phyloP scores from a whole-genome alignment of 352 stramenopile genomes.

The Globisporangium perplexum region DNA sequence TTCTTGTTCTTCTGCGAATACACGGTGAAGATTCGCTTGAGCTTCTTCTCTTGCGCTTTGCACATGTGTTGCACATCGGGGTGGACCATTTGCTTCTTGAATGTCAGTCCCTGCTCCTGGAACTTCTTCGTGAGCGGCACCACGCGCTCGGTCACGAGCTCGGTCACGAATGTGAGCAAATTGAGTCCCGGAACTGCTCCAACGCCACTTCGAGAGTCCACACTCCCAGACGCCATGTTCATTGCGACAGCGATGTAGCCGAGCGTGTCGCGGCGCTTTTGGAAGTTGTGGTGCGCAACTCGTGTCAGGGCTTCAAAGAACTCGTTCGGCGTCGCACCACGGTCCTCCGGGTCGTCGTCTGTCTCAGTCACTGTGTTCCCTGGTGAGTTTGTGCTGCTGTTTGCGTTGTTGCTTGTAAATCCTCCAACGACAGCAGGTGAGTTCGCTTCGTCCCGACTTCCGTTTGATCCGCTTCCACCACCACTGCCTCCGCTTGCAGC shows the following conservation, averaged over 20 bases:
- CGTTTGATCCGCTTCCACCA: slow-evolving; percentile 14
- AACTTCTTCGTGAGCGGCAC: slow-evolving; percentile 72
- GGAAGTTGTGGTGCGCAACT: slow-evolving; percentile 63
- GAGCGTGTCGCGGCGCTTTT: slow-evolving; percentile 49
- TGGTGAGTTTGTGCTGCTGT: not conserved
- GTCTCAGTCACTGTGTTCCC: slow-evolving; percentile 14
- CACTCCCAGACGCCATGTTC: slow-evolving; percentile 18
- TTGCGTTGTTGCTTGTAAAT: not conserved
- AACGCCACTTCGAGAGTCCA: not conserved
- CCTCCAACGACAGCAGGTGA: not conserved
- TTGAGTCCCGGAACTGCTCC: slow-evolving; percentile 4
- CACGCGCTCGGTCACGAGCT: slow-evolving; percentile 62
- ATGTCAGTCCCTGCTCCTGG: slow-evolving; percentile 72
- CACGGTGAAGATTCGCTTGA: slow-evolving; percentile 65
- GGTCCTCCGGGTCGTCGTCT: slow-evolving; percentile 47
- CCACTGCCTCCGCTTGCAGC: not conserved
- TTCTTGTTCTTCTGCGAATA: slow-evolving; percentile 81
- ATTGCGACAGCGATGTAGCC: slow-evolving; percentile 25
- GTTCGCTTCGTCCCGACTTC: not conserved
- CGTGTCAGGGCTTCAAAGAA: slow-evolving; percentile 75
- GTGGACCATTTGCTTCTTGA: slow-evolving; percentile 83
- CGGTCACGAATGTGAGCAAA: slow-evolving; percentile 38
- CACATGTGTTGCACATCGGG: slow-evolving; percentile 71
- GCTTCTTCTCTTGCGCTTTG: slow-evolving; percentile 69
- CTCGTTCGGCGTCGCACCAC: slow-evolving; percentile 65